Conservation (phyloP, 192 early-diverging fungal genomes). For the Allomyces macrogynus region DNA sequence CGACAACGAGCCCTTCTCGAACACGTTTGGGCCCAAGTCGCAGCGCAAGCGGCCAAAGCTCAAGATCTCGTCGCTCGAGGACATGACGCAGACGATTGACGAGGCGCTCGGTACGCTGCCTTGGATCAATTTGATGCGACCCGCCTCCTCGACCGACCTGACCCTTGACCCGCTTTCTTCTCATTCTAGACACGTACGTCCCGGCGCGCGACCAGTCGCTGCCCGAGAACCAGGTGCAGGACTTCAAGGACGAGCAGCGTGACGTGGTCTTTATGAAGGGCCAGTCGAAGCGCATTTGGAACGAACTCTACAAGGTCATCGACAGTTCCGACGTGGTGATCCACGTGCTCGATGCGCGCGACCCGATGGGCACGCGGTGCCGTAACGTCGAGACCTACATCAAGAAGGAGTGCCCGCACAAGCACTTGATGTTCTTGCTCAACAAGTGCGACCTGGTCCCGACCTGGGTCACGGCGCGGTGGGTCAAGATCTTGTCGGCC, state of each 20-base stretch:
- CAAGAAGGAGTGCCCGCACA: constrained; percentile 81
- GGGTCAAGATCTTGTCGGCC: constrained; percentile 77
- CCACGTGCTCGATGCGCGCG: constrained; percentile 94
- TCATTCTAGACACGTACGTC: constrained; percentile 10
- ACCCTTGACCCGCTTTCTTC: too few species aligned
- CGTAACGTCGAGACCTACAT: constrained; percentile 75
- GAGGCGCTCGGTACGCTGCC: constrained; percentile 33
- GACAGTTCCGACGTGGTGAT: constrained; percentile 90
- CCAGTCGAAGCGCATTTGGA: constrained; percentile 94
- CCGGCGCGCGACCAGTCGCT: constrained; percentile 47
- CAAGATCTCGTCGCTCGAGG: constrained; percentile 44
- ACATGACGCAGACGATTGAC: constrained; percentile 50
- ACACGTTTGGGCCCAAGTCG: constrained; percentile 86
- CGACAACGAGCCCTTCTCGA: constrained; percentile 76
- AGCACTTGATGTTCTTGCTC: constrained; percentile 85
- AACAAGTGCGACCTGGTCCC: constrained; percentile 99
- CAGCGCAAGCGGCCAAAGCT: constrained; percentile 90
- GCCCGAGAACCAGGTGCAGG: constrained; percentile 48
- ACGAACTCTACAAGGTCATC: constrained; percentile 95
- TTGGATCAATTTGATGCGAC: constrained; percentile 6
- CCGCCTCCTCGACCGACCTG: background rate
- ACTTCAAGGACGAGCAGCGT: constrained; percentile 49
- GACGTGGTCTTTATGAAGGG: constrained; percentile 84
- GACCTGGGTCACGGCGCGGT: constrained; percentile 93
- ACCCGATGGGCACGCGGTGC: constrained; percentile 91